Evolutionary conservation across 768 basidiomycete species (phyloP).

Genomic region (Zangia roseola): DNA sequence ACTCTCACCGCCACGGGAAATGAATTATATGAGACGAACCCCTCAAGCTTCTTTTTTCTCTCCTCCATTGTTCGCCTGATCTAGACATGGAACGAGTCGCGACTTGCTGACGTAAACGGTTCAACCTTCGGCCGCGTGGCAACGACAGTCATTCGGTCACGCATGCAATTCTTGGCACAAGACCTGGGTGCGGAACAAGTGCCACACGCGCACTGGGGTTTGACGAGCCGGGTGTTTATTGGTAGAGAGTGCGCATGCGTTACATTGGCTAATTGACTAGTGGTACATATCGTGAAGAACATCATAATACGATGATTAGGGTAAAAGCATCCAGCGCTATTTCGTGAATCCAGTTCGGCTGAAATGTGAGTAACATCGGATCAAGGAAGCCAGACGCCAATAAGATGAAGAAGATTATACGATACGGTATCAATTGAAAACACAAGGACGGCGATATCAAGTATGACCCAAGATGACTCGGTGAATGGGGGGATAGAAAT

Average conservation of each 20-base stretch:
- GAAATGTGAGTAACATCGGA: not conserved
- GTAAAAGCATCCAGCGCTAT: slow-evolving; percentile 6
- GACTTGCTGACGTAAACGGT: not conserved
- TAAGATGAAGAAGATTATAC: not conserved
- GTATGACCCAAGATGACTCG: not conserved
- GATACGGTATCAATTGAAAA: slow-evolving; percentile 1
- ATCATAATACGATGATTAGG: not conserved
- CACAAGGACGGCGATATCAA: not conserved
- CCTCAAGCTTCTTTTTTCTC: not conserved
- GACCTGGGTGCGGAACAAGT: no score
- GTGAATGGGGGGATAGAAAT: not conserved
- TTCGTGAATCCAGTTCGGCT: slow-evolving; percentile 9
- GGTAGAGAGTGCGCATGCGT: no score
- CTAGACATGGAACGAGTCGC: not conserved
- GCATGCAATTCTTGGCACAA: no score
- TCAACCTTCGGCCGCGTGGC: not conserved
- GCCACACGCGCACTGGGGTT: no score
- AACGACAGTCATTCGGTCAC: no score
- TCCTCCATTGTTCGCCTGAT: slow-evolving; percentile 14
- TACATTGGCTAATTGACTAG: slow-evolving; percentile 4
- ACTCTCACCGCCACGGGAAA: not conserved
- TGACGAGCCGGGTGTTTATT: no score
- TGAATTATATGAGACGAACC: no score
- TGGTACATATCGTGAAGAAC: slow-evolving; percentile 5
- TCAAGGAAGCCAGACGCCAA: not conserved